Evolutionary conservation across 1,284 basidiomycete species (phyloP).

Genomic region (Ustilago trichophora): DNA sequence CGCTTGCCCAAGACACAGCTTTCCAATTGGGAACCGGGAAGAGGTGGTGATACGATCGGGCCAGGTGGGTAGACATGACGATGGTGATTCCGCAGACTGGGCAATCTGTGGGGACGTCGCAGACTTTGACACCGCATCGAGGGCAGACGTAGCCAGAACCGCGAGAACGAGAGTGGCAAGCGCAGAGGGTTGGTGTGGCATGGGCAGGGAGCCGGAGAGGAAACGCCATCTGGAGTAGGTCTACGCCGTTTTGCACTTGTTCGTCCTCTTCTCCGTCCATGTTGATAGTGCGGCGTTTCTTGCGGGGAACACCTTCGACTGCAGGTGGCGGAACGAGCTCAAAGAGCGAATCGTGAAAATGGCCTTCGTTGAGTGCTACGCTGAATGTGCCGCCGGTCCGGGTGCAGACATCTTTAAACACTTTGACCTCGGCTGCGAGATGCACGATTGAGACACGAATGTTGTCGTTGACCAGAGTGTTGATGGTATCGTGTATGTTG

Average conservation of each 20-base stretch:
- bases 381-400: constrained; percentile 69
- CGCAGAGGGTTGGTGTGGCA: constrained; percentile 71
- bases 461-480: constrained; percentile 77
- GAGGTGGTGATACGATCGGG: constrained; percentile 90
- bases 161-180: constrained; percentile 84
- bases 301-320: constrained; percentile 34
- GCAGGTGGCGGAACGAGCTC: constrained; percentile 83
- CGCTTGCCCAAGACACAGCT: constrained; percentile 69
- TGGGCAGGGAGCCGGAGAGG: constrained; percentile 67
- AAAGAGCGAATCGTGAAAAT: constrained; percentile 93
- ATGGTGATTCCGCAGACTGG: constrained; percentile 97
- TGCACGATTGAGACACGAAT: constrained; percentile 92
- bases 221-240: constrained; percentile 99
- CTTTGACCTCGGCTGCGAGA: constrained; percentile 92
- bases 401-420: constrained; percentile 80
- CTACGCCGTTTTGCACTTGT: constrained; percentile 43
- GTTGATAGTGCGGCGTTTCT: no score
- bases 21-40: constrained; percentile 86
- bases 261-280: constrained; percentile 25
- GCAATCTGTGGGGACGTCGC: constrained; percentile 98
- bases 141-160: constrained; percentile 89
- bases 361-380: constrained; percentile 95
- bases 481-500: constrained; percentile 91
- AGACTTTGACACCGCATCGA: constrained; percentile 88
- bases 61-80: constrained; percentile 95